Evolutionary conservation across 768 basidiomycete species (phyloP), one percentile per base, ranked within the genome.

Genomic region (Mycena olivaceomarginata): DNA sequence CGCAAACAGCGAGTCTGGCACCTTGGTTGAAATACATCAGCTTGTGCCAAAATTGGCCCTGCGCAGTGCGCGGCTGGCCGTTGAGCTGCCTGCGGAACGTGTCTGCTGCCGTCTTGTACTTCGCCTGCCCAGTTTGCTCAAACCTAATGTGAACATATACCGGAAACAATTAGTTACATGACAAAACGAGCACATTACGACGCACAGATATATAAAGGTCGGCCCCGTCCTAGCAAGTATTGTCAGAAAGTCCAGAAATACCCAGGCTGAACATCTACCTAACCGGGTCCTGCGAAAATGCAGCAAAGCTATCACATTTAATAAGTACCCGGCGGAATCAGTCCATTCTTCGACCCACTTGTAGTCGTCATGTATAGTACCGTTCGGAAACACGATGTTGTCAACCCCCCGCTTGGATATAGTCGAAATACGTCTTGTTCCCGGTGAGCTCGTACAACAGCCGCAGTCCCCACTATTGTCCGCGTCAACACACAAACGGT

Each of bases 1-100:
- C 31, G 4, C 31, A 31, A 31, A 31, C 31, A 31, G 31, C 31
- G 31, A 31, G 31, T 31, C 31, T 31, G 31, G 12, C 56, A 87
- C 89, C 88, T 86, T 90, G 86, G 74, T 89, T 87, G 10, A 84
- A 83, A 77, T 89, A 89, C 43, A 70, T 85, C 3, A 85, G 79
- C 74, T 88, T 89, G 81, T 90, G 89, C 89, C 89, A 89, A 77
- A 89, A 89, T 74, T 88, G 88, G 10, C 89, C 89, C 80, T 89
- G 82, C 0, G 83, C 84, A 18, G 88, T 90, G 20, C 89, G 88
- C 31, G 89, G 87, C 73, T 90, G 89, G 13, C 77, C 82, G 75
- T 88, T 80, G 12, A 89, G 82, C 79, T 89, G 89, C 15, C 67
- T 66, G 11, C 86, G 84, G 81, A 84, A 89, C 18, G 70, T 86